Evolutionary conservation across 352 stramenopile genomes (phyloP).

Genomic region (Phytopythium sindhum): DNA sequence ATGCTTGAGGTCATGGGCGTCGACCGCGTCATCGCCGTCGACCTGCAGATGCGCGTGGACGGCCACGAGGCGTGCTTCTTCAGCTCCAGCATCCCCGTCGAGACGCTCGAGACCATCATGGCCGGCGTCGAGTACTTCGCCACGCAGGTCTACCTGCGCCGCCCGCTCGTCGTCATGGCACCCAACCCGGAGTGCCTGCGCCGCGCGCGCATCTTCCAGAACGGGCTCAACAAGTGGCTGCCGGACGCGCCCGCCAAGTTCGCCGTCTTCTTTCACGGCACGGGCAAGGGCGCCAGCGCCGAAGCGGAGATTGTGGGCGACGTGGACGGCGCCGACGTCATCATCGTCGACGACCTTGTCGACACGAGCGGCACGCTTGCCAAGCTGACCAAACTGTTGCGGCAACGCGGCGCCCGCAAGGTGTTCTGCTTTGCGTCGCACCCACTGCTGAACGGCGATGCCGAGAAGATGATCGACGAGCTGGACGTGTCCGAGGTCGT

Average conservation of each 20-base stretch:
- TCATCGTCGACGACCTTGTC: constrained; percentile 92
- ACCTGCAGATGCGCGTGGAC: constrained; percentile 89
- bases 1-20: constrained; percentile 95
- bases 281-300: constrained; percentile 57
- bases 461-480: constrained; percentile 83
- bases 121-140: constrained; percentile 91
- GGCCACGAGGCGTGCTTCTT: constrained; percentile 92
- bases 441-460: constrained; percentile 85
- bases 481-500: constrained; percentile 82
- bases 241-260: constrained; percentile 78
- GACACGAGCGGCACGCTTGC: constrained; percentile 83
- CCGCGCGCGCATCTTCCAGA: constrained; percentile 83
- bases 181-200: constrained; percentile 87
- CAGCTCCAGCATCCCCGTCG: constrained; percentile 85
- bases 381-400: constrained; percentile 79
- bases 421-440: constrained; percentile 91
- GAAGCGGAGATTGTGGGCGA: constrained; percentile 87
- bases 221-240: constrained; percentile 84
- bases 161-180: constrained; percentile 83
- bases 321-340: constrained; percentile 84
- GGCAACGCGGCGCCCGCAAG: constrained; percentile 80
- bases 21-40: constrained; percentile 91
- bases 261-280: constrained; percentile 80
- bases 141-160: constrained; percentile 76
- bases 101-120: constrained; percentile 92